Evolutionary conservation across 257 asterid genomes (phyloP), one percentile per base, ranked within the genome.

Genomic region (Solanum etuberosum): DNA sequence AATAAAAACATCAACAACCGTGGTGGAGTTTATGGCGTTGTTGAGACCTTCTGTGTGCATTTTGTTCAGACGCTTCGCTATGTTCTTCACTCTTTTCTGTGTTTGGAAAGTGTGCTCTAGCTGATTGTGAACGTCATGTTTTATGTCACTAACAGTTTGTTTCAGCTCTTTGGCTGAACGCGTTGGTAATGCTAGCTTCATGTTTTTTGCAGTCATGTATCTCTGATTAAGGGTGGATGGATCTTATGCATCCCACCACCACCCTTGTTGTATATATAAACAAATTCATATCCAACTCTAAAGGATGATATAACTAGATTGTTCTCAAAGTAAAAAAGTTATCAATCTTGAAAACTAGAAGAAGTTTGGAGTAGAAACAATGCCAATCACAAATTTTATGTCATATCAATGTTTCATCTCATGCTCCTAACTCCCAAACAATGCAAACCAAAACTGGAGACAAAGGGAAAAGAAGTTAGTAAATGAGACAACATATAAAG

Each of bases 11-110:
- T 95, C 96, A 1, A 92, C 96, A 13, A 95, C 91, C 0, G 98
- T 95, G 4, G 98, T 93, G 67, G 97, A 95, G 11, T 95, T 95
- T 80, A 94, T 95, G 1, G 98, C 98, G 2, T 95, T 94, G 91
- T 95, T 95, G 6, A 95, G 96, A 27, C 97, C 98, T 89, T 93
- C 98, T 0, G 92, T 87, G 32, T 95, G 97, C 95, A 92, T 93
- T 86, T 95, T 95, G 68, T 91, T 91, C 89, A 94, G 94, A 25
- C 97, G 86, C 54, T 93, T 93, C 76, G 91, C 92, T 5, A 94
- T 95, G 18, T 93, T 93, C 0, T 91, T 93, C 63, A 95, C 94
- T 20, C 89, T 85, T 65, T 88, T 88, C 27, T 93, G 86, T 0
- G 97, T 95, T 77, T 94, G 94, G 71, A 90, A 93, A 2, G 95